A percentile compares a stretch with the other conserved stretches of the same genome.
phyloP scores from a whole-genome alignment of 139 green algal species.

The Bryopsis sp. region DNA sequence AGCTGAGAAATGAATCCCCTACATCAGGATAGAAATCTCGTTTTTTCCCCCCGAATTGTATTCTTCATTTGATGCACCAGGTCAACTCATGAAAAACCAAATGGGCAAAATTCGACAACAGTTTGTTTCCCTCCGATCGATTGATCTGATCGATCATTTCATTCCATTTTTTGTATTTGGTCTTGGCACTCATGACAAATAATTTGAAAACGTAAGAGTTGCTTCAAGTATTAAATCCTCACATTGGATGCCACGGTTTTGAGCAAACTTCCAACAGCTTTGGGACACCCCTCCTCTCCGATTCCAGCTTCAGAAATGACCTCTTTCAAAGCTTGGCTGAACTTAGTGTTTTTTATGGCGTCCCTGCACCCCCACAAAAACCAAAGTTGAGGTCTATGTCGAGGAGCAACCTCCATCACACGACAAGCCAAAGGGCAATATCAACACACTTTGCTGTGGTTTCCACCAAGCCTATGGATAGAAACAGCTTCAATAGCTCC shows the following conservation, averaged over 20 bases:
- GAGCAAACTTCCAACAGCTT: conserved; percentile 64
- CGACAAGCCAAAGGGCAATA: background rate
- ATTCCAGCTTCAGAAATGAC: conserved; percentile 62
- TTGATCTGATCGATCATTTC: background rate
- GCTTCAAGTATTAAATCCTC: background rate
- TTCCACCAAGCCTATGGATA: conserved; percentile 53
- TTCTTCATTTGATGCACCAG: background rate
- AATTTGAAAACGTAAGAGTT: background rate
- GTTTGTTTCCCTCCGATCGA: background rate
- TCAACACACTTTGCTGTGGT: conserved; percentile 60
- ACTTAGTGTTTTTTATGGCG: conserved; percentile 67
- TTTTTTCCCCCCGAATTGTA: background rate
- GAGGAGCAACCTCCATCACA: background rate
- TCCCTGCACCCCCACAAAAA: conserved; percentile 36
- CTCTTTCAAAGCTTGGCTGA: conserved; percentile 49
- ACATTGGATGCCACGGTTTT: conserved; percentile 72
- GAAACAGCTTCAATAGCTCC: conserved; percentile 40
- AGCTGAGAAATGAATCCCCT: background rate
- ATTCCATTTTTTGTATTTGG: background rate
- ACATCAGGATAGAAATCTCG: background rate
- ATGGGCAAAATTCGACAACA: background rate
- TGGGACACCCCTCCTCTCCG: conserved; percentile 51
- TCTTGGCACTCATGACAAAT: background rate
- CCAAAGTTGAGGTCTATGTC: background rate
- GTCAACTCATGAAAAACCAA: background rate